phyloP scores from a whole-genome alignment of 306 rosid genomes.

The Mimosa pudica region DNA sequence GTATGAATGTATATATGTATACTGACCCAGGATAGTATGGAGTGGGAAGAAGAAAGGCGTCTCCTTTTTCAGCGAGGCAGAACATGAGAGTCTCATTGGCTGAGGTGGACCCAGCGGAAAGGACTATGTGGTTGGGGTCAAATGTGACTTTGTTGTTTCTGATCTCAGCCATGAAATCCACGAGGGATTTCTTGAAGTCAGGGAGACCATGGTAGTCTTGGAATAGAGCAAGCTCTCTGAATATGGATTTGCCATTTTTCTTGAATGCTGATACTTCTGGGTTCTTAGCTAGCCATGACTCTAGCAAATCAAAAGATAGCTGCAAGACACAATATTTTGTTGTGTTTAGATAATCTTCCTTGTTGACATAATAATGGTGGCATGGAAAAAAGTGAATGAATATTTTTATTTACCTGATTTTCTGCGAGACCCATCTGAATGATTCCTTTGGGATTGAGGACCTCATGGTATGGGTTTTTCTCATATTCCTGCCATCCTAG shows the following conservation, averaged over 20 bases:
- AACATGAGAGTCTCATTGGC: slow-evolving; percentile 90
- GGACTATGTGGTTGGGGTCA: slow-evolving; percentile 68
- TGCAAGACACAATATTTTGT: slow-evolving; percentile 40
- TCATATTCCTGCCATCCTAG: slow-evolving; percentile 93
- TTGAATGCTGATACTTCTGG: slow-evolving; percentile 76
- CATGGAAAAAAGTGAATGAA: neutral
- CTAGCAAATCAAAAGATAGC: slow-evolving; percentile 84
- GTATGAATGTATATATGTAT: neutral
- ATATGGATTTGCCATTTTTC: slow-evolving; percentile 76
- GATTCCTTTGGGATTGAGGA: slow-evolving; percentile 76
- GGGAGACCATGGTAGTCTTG: slow-evolving; percentile 96
- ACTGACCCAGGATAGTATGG: slow-evolving; percentile 90
- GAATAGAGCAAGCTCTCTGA: slow-evolving; percentile 90
- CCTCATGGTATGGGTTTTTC: slow-evolving; percentile 72
- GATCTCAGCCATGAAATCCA: slow-evolving; percentile 77
- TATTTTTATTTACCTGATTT: slow-evolving; percentile 61
- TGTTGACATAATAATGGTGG: neutral
- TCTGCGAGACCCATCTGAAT: slow-evolving; percentile 99
- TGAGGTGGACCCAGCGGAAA: slow-evolving; percentile 81
- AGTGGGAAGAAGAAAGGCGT: slow-evolving; percentile 82
- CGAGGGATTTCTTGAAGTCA: slow-evolving; percentile 78
- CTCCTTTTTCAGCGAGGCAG: slow-evolving; percentile 74
- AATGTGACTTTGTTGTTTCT: slow-evolving; percentile 72
- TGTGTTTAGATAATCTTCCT: neutral
- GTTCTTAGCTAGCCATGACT: slow-evolving; percentile 77